phyloP scores from a whole-genome alignment of 2,329 filamentous ascomycete species.

The Epichloe glyceriae region DNA sequence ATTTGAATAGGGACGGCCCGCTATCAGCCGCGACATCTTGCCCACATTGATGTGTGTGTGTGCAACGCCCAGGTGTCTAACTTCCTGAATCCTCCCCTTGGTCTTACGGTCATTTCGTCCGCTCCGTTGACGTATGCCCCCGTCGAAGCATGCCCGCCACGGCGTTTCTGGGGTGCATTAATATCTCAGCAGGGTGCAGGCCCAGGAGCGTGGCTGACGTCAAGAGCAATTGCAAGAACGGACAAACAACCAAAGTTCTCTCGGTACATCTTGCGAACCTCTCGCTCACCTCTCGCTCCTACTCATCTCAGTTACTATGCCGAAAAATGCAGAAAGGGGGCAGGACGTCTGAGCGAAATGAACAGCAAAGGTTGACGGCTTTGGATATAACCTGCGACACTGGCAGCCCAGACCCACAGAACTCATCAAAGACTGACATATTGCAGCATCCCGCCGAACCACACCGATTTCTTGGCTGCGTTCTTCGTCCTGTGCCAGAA shows the following conservation, averaged over 20 bases:
- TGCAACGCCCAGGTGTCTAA: neutral
- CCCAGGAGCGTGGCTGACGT: conserved; percentile 2
- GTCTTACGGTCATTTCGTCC: neutral
- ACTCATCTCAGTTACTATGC: no score
- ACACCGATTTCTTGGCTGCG: conserved; percentile 1
- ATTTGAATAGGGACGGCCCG: conserved; percentile 4
- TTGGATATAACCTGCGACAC: no score
- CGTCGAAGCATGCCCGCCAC: neutral
- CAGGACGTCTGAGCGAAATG: no score
- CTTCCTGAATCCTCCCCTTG: neutral
- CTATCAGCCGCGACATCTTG: neutral
- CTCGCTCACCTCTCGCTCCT: no score
- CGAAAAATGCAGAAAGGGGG: no score
- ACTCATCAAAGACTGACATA: no score
- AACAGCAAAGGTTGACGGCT: no score
- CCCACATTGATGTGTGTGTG: neutral
- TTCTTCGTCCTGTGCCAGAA: neutral
- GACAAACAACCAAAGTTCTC: no score
- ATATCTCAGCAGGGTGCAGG: neutral
- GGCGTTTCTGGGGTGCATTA: conserved; percentile 2
- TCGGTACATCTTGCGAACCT: no score
- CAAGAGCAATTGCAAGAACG: neutral
- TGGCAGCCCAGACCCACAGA: no score
- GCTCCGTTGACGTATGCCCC: neutral
- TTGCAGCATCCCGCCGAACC: neutral